phyloP scores from a whole-genome alignment of 164 flowering plant species.

The Litsea cubeba region DNA sequence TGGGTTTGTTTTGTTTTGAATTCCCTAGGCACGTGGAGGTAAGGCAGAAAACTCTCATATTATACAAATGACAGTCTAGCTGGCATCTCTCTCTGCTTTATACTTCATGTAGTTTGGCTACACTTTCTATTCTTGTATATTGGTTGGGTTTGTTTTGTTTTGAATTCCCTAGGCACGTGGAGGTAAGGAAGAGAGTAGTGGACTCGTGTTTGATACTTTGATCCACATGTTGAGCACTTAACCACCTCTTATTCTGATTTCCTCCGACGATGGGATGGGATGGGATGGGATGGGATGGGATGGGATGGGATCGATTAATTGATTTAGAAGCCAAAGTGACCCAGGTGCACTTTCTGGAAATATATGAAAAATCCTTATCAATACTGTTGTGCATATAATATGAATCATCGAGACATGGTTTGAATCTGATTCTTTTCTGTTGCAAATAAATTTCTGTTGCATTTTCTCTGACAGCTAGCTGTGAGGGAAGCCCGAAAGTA shows the following conservation, averaged over 20 bases:
- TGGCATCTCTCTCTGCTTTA: background rate
- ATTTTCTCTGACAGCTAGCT: slow-evolving; percentile 54
- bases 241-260: slow-evolving; percentile 53
- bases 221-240: slow-evolving; percentile 57
- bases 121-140: background rate
- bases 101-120: no score
- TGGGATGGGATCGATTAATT: slow-evolving; percentile 73
- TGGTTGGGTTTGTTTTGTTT: background rate
- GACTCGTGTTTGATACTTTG: slow-evolving; percentile 45
- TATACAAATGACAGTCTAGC: no score
- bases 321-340: slow-evolving; percentile 85
- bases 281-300: no score
- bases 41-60: no score
- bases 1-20: background rate
- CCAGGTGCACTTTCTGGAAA: slow-evolving; percentile 35
- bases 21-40: no score
- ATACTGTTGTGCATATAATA: no score
- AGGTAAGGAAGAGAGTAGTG: slow-evolving; percentile 74
- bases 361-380: background rate
- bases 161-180: slow-evolving; percentile 58
- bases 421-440: no score
- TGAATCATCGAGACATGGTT: no score
- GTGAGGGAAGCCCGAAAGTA: slow-evolving; percentile 93
- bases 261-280: slow-evolving; percentile 64
- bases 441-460: no score